A percentile compares a stretch with the other conserved stretches of the same genome.
Conservation (phyloP, 495 filamentous ascomycete species). For the Cercophora sp. region DNA sequence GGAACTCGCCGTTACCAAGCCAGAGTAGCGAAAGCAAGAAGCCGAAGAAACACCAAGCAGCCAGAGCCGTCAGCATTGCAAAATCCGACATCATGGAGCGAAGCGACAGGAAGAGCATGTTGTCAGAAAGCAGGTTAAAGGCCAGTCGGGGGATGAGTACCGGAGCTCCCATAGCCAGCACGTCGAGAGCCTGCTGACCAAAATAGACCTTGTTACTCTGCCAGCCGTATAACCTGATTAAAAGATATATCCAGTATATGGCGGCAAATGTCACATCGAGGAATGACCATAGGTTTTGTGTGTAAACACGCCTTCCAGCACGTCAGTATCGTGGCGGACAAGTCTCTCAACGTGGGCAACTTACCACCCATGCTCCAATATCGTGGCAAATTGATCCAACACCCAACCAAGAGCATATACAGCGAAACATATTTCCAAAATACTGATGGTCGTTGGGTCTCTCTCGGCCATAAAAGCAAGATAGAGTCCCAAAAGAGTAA, state of each 20-base stretch:
- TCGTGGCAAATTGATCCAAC: slow-evolving; percentile 66
- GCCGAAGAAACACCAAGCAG: slow-evolving; percentile 68
- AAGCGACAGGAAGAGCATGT: slow-evolving; percentile 67
- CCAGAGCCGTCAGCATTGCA: slow-evolving; percentile 57
- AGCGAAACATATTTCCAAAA: slow-evolving; percentile 55
- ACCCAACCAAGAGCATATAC: slow-evolving; percentile 69
- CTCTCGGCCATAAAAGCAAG: slow-evolving; percentile 60
- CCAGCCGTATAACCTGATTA: slow-evolving; percentile 56
- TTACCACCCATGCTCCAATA: slow-evolving; percentile 66
- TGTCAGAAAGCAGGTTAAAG: slow-evolving; percentile 70
- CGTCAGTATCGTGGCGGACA: neutral
- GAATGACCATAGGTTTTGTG: slow-evolving; percentile 76
- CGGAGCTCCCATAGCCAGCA: slow-evolving; percentile 65
- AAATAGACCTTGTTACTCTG: slow-evolving; percentile 27
- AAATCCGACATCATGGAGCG: slow-evolving; percentile 75
- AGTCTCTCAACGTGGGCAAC: neutral
- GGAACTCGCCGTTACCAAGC: slow-evolving; percentile 51
- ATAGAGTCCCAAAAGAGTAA: slow-evolving; percentile 58
- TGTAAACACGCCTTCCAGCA: slow-evolving; percentile 62
- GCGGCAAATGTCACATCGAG: slow-evolving; percentile 63
- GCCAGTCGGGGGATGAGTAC: slow-evolving; percentile 68
- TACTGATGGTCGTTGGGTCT: slow-evolving; percentile 44
- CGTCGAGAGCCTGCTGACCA: slow-evolving; percentile 58
- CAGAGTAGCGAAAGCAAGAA: slow-evolving; percentile 69
- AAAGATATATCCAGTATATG: slow-evolving; percentile 59